These are phyloP conservation scores for Calonectria pseudoreteaudii DNA, from an alignment of 2,329 filamentous ascomycete species.

Conservation along the genomic window DNA sequence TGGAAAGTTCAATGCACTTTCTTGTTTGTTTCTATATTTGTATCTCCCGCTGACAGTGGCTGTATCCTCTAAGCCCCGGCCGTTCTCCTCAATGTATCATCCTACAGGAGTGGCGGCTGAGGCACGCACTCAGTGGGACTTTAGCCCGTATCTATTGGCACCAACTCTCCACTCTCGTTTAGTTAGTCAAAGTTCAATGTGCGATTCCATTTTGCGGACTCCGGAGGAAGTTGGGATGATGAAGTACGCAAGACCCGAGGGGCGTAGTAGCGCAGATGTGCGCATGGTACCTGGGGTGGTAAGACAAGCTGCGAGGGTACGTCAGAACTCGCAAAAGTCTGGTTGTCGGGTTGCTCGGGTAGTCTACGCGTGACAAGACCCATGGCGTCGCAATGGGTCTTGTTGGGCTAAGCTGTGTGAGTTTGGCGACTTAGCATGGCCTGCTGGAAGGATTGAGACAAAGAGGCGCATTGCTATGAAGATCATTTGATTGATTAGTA, in stretches of 20 bases:
- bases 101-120: neutral
- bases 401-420: neutral
- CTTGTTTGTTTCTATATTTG: neutral
- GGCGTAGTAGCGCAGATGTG: neutral
- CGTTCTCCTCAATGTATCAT: neutral
- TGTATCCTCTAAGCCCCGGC: neutral
- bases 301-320: neutral
- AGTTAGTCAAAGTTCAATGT: neutral
- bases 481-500: neutral
- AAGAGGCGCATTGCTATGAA: neutral
- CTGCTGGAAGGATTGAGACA: neutral
- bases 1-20: neutral
- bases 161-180: neutral
- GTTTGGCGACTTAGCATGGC: neutral
- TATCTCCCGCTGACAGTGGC: slow-evolving; percentile 2
- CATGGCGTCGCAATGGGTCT: neutral
- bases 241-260: neutral
- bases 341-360: neutral
- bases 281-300: neutral
- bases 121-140: too few species aligned
- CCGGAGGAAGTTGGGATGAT: neutral
- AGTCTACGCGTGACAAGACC: neutral
- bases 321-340: neutral
- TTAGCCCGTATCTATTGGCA: neutral
- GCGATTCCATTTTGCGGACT: neutral